Percentiles rank a stretch among this genome's conserved stretches.
Conservation (phyloP, 495 filamentous ascomycete species). For the Trichoderma reesei region DNA sequence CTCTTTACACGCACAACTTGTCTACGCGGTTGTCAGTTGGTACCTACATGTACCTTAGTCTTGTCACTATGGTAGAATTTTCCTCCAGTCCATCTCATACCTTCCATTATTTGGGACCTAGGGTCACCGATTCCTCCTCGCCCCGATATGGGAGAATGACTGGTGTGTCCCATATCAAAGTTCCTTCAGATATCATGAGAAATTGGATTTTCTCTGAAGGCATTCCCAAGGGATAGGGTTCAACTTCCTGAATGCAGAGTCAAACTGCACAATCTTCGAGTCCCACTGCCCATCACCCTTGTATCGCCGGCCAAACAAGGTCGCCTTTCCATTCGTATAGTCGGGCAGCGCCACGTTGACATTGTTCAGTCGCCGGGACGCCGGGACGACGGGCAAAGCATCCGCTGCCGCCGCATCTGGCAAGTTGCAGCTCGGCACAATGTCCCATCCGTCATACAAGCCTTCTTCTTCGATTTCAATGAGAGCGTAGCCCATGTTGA, state of each 20-base stretch:
- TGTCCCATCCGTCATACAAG: constrained; percentile 17
- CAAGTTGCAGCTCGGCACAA: neutral
- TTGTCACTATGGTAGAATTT: no score
- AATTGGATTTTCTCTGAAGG: neutral
- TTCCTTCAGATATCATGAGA: neutral
- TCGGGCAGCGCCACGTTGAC: constrained; percentile 4
- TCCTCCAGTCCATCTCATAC: no score
- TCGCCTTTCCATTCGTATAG: neutral
- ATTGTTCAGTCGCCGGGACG: neutral
- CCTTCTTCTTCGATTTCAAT: constrained; percentile 31
- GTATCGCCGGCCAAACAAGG: constrained; percentile 1
- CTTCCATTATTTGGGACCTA: no score
- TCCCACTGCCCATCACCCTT: neutral
- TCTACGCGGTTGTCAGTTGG: no score
- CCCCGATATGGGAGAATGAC: no score
- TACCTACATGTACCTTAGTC: no score
- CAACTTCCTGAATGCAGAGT: neutral
- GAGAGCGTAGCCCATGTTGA: constrained; percentile 22
- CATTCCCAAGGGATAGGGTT: neutral
- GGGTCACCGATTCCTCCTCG: no score
- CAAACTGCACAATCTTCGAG: neutral
- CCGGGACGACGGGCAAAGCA: neutral
- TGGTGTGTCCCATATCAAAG: no score
- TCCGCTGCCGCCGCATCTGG: neutral
- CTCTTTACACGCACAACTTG: no score